Conservation (phyloP, 2,329 filamentous ascomycete genomes). For the Stenocarpella maydis region DNA sequence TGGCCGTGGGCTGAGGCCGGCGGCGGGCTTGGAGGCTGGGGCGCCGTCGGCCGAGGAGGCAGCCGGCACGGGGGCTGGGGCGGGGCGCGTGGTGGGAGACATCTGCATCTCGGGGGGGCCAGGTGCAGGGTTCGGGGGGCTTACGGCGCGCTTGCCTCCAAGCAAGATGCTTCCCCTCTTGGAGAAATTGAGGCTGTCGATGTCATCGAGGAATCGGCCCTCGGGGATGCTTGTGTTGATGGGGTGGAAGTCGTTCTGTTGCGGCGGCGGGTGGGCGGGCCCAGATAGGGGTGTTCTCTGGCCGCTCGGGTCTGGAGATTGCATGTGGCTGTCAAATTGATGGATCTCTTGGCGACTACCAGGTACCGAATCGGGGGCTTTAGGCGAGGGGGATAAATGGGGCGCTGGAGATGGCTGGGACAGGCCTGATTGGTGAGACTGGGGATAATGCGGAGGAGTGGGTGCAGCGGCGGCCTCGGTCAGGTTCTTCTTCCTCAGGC, state of each 20-base stretch:
- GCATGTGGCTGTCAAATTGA: constrained; percentile 32
- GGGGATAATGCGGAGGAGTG: constrained; percentile 27
- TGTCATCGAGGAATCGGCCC: constrained; percentile 64
- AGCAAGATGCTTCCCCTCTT: constrained; percentile 72
- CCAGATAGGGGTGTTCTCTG: constrained; percentile 41
- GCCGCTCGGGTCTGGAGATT: constrained; percentile 35
- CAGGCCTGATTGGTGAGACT: constrained; percentile 28
- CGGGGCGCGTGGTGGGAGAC: constrained; percentile 24
- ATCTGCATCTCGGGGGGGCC: constrained; percentile 25
- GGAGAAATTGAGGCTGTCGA: constrained; percentile 66
- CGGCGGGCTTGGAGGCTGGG: constrained; percentile 34
- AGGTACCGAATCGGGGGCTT: constrained; percentile 20
- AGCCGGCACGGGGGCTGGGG: constrained; percentile 22
- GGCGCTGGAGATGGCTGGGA: constrained; percentile 32
- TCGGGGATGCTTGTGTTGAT: constrained; percentile 65
- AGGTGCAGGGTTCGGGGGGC: constrained; percentile 17
- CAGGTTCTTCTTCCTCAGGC: constrained; percentile 32
- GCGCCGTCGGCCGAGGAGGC: constrained; percentile 35
- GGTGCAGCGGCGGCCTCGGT: constrained; percentile 42
- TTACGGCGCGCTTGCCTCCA: constrained; percentile 52
- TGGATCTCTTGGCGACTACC: constrained; percentile 30
- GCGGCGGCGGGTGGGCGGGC: constrained; percentile 41
- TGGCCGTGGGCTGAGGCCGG: constrained; percentile 32
- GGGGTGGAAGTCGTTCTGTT: constrained; percentile 54
- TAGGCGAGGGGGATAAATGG: constrained; percentile 29